A percentile compares a stretch with the other conserved stretches of the same genome.
Evolutionary conservation across 768 basidiomycete species (phyloP).

Genomic region (Termitomyces sp.): DNA sequence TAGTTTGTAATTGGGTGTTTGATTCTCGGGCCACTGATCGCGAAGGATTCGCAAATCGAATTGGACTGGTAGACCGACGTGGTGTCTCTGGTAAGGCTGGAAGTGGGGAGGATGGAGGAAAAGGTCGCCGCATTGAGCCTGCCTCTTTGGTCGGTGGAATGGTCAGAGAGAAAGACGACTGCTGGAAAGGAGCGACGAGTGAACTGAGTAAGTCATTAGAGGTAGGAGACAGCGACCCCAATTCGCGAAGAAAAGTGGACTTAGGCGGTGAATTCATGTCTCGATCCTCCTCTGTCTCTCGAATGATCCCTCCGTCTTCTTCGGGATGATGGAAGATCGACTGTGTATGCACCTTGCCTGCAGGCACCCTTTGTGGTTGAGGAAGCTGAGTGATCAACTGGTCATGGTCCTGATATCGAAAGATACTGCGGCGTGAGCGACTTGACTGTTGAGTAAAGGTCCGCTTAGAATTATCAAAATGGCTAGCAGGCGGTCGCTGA

Average conservation of each 20-base stretch:
- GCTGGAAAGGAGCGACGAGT: slow-evolving; percentile 26
- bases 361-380: background rate
- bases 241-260: slow-evolving; percentile 33
- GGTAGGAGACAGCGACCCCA: slow-evolving; percentile 59
- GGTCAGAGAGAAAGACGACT: background rate
- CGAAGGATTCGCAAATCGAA: slow-evolving; percentile 20
- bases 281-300: background rate
- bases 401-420: background rate
- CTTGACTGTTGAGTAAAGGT: background rate
- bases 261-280: slow-evolving; percentile 2
- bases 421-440: background rate
- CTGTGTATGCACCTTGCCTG: background rate
- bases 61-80: slow-evolving; percentile 13
- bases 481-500: background rate
- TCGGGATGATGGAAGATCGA: background rate
- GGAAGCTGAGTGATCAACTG: background rate
- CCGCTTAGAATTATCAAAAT: background rate
- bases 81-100: slow-evolving; percentile 20
- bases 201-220: slow-evolving; percentile 44
- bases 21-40: slow-evolving; percentile 20
- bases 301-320: background rate
- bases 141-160: background rate
- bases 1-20: slow-evolving; percentile 27
- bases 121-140: background rate
- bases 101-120: slow-evolving; percentile 15